Evolutionary conservation across 2,329 filamentous ascomycete genomes (phyloP), one percentile per base, ranked within the genome.

Genomic region (Talaromyces sp.): DNA sequence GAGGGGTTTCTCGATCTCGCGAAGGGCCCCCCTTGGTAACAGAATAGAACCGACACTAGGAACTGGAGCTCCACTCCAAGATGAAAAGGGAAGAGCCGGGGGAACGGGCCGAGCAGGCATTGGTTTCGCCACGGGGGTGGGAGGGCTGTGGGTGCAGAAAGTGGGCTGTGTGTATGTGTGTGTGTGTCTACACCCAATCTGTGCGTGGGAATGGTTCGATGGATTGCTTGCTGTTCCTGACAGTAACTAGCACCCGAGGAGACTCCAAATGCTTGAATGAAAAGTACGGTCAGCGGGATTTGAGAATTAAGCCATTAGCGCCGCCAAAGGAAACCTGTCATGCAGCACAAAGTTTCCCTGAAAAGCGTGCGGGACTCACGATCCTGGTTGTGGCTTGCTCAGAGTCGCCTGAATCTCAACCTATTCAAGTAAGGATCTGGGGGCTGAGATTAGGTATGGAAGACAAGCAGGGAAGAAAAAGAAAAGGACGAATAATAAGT

Each of bases 51-150:
- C n/a, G n/a, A n/a, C n/a, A n/a, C 42, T 29, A 54, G 51, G 45
- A 50, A 56, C 53, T 61, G 59, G 56, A 33, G 43, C 46, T 46
- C 51, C 54, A 58, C 47, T 43, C 48, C 35, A 47, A 35, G 19
- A 50, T 35, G 43, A 49, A 57, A 61, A 50, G 55, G 57, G 58
- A 54, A 62, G 55, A 61, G 64, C 60, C 65, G 61, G 60, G 63
- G 65, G 65, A 60, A 63, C 56, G 57, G 65, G 58, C 61, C 63
- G 63, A 59, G 55, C 49, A 56, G 61, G 53, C 33, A 53, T 60
- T 41, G 50, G 48, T 57, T 58, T 65, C 57, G 58, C 56, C 61
- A 65, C 59, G 54, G 44, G 29, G 32, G 24, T 27, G 24, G 4
- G 33, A 35, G n/a, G 13, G 36, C 36, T 39, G 36, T 42, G 44